Base-by-base conservation (phyloP, 768 basidiomycete species). In the Lactarius akahatsu region DNA sequence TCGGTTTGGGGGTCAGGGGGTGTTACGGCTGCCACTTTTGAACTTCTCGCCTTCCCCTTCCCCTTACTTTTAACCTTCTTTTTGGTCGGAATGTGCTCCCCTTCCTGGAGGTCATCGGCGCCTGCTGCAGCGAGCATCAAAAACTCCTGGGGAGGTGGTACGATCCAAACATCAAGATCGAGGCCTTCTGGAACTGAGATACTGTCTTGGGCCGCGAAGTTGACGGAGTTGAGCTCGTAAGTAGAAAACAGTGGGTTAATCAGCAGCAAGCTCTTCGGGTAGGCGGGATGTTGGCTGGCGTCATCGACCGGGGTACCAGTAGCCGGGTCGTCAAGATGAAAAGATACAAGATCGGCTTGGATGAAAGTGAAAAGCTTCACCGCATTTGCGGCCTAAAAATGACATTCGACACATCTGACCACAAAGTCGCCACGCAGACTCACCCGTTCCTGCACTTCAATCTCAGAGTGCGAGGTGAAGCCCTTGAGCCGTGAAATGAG, bases 401-500 rank as follows among this genome's bases (percentile, higher is more conserved):
- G 64, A 43, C 66, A 41, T 65, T 67, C 64, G 63, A 28, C 57
- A 58, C 57, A 58, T 26, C 50, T 32, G 20, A 61, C 54, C 47
- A 26, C 34, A 11, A 56, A 43, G 54, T 34, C 41, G 68, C 16
- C n/a, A 36, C 70, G 57, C 40, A 10, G 34, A 79, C 88, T 69
- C 69, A 93, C 94, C 72, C 96, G 82, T 76, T 98, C 96, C 77
- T 97, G 95, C 13, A 98, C 89, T 73, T 98, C 96, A 56, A 94
- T 86, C 72, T 96, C 83, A 1, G 82, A 77, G 71, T 84, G 88
- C 11, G 78, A 75, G 30, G 83, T 79, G 71, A 94, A 89, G 5
- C 81, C 80, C 18, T 78, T 73, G 61, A 93, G 76, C n/a, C 86
- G 83, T 15, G 75, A 78, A 32, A 88, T 77, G 64, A 92, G 79